Percentiles rank a stretch among this genome's conserved stretches.
Conservation (phyloP, 208 protist genomes). For the Leishmania martiniquensis region DNA sequence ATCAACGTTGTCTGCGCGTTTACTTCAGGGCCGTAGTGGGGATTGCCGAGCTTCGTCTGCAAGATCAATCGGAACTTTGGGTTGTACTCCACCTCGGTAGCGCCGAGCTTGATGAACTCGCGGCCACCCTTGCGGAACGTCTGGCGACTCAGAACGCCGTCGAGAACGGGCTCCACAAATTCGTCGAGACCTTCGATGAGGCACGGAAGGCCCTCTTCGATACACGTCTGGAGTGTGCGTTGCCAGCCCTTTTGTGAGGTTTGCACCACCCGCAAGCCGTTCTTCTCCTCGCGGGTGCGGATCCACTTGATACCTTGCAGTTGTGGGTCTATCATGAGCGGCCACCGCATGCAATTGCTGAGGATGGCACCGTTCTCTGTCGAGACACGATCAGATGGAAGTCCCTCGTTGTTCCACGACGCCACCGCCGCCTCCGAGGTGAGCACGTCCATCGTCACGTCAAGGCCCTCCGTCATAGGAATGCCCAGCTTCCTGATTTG, state of each 20-base stretch:
- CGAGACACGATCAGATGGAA: conserved; percentile 97
- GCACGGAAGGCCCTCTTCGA: conserved; percentile 92
- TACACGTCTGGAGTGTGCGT: conserved; percentile 91
- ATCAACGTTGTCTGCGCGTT: conserved; percentile 98
- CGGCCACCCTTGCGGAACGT: conserved; percentile 95
- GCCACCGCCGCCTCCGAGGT: conserved; percentile 93
- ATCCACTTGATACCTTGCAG: conserved; percentile 99
- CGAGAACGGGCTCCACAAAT: conserved; percentile 97
- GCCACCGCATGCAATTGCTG: conserved; percentile 97
- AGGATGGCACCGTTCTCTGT: conserved; percentile 98
- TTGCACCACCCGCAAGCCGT: conserved; percentile 93
- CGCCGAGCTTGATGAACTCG: conserved; percentile 95
- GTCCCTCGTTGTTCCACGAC: conserved; percentile 97
- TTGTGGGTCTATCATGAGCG: conserved; percentile 99
- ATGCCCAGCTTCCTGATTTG: conserved; percentile 91
- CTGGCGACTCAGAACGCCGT: conserved; percentile 96
- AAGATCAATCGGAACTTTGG: conserved; percentile 96
- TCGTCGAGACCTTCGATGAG: conserved; percentile 97
- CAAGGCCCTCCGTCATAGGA: conserved; percentile 94
- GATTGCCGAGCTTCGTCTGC: conserved; percentile 98
- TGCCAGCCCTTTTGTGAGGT: conserved; percentile 93
- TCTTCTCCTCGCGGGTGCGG: conserved; percentile 94
- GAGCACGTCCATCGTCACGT: conserved; percentile 94
- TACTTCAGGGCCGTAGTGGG: conserved; percentile 99
- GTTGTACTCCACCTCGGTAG: conserved; percentile 97